Conservation (phyloP, 176 grass and related monocot genomes). For the Olyra latifolia region DNA sequence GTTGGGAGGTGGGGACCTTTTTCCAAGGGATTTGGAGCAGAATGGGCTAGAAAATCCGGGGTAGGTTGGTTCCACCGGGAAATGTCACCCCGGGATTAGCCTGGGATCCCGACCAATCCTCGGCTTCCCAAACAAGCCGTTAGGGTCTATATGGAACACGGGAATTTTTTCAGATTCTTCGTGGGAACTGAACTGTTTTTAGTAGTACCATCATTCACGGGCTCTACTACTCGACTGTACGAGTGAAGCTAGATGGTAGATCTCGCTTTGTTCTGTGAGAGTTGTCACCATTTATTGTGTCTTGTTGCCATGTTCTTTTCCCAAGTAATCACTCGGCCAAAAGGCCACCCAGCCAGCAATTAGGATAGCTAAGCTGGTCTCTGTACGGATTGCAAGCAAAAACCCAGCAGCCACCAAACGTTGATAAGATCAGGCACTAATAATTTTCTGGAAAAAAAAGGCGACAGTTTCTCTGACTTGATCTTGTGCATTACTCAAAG, state of each 20-base stretch:
- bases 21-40: too few species aligned
- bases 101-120: too few species aligned
- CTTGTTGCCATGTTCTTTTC: conserved; percentile 33
- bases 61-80: too few species aligned
- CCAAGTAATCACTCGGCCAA: conserved; percentile 13
- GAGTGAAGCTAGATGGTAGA: conserved; percentile 15
- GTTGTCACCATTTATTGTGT: conserved; percentile 33
- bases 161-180: too few species aligned
- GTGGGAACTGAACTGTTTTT: too few species aligned
- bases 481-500: conserved; percentile 32
- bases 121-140: too few species aligned
- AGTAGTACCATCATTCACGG: conserved; percentile 6
- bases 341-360: conserved; percentile 12
- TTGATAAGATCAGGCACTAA: neutral
- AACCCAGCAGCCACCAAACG: conserved; percentile 14
- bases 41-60: too few species aligned
- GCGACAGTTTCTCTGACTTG: neutral
- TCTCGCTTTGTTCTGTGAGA: neutral
- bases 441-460: neutral
- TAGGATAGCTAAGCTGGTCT: conserved; percentile 16
- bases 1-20: too few species aligned
- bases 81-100: too few species aligned
- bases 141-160: too few species aligned
- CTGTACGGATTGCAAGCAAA: neutral
- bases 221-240: neutral